Evolutionary conservation across 2,329 filamentous ascomycete species (phyloP).

Genomic region (Colletotrichum liriopes): DNA sequence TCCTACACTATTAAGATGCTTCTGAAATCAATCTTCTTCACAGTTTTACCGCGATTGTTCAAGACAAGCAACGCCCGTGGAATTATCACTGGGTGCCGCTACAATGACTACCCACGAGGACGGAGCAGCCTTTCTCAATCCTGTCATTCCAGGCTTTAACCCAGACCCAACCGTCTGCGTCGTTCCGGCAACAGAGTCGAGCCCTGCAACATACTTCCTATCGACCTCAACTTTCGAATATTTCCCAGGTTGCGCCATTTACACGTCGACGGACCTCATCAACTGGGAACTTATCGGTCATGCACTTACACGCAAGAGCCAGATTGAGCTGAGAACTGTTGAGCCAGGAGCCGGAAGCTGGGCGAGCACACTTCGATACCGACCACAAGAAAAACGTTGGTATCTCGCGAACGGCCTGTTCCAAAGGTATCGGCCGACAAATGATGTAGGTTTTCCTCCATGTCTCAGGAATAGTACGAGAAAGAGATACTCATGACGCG

Average conservation of each 20-base stretch:
- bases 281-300: conserved; percentile 69
- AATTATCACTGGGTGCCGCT: not conserved
- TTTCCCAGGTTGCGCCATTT: conserved; percentile 74
- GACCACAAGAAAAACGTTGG: conserved; percentile 55
- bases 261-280: conserved; percentile 68
- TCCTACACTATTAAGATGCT: not conserved
- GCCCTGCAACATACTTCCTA: conserved; percentile 65
- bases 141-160: conserved; percentile 73
- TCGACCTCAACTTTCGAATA: conserved; percentile 75
- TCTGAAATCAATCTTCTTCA: not conserved
- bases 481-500: conserved; percentile 1
- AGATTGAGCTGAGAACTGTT: conserved; percentile 67
- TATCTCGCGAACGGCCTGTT: conserved; percentile 64
- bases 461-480: not conserved
- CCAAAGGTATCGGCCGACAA: conserved; percentile 57
- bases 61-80: not conserved
- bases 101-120: not conserved
- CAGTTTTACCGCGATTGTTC: too few species aligned
- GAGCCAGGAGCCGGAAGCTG: conserved; percentile 67
- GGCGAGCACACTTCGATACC: conserved; percentile 64
- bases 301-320: conserved; percentile 64
- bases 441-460: conserved; percentile 43
- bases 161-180: conserved; percentile 70
- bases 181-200: conserved; percentile 50
- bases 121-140: conserved; percentile 59